Evolutionary conservation across 2,329 filamentous ascomycete species (phyloP), one percentile per base, ranked within the genome.

Genomic region (Zasmidium cellare): DNA sequence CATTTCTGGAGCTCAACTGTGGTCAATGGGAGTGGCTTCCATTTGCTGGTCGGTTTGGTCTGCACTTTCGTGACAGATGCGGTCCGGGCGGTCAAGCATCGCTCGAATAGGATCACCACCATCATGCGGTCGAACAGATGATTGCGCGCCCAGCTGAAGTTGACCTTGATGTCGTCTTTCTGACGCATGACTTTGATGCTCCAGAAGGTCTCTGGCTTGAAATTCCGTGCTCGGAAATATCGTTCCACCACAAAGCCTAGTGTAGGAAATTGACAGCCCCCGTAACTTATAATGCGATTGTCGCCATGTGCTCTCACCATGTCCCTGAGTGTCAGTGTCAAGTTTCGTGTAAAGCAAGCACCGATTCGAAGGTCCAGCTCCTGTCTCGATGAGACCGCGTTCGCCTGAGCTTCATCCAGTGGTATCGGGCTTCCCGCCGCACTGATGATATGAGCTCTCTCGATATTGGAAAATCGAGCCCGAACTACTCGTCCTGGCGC

Each of bases 1-100:
- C 92, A 93, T 76, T 97, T 99, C 71, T 99, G 94, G 19, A 99
- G 79, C 72, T 97, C 94, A 19, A 99, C 92, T 0, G 94, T 99
- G 0, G 94, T 99, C 64, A 99, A 79, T 3, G 94, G 94, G 12
- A 99, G 76, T 0, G 94, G 94, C 68, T 93, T 93, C 88, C 89
- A 97, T 75, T 96, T 97, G 69, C 87, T 92, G 0, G 92, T 96
- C 1, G 92, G 91, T 71, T 96, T 97, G 71, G 92, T 91, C 65
- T 91, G 86, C 55, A 97, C 90, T 67, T 91, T 96, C 31, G 81
- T 88, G 18, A 99, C 90, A 65, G 86, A 89, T 19, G 92, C 93
- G 14, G 78, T 84, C 67, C 88, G 91, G 12, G 91, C 89, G 7
- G 79, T 73, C 11, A 99, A 80, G 66, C 92, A 97, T 66, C 88